These are phyloP conservation scores for Anastatica hierochuntica DNA, from an alignment of 345 rosid genomes.

Conservation along the genomic window DNA sequence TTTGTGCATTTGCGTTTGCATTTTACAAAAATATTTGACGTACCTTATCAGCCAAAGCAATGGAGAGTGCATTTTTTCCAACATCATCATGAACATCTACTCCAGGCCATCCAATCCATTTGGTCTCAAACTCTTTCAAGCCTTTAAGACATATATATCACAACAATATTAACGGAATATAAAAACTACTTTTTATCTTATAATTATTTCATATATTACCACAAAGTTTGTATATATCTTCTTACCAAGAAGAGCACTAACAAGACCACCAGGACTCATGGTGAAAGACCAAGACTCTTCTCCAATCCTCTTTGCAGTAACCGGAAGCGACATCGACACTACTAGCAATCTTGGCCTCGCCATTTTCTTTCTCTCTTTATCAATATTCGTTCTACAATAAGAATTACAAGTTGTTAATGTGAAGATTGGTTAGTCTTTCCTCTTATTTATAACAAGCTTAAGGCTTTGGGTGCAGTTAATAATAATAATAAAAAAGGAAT, in stretches of 20 bases:
- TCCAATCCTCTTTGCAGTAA: conserved; percentile 88
- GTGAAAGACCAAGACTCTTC: conserved; percentile 93
- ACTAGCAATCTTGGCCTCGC: conserved; percentile 72
- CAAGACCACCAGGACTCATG: conserved; percentile 96
- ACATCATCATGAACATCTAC: conserved; percentile 94
- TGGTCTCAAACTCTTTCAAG: conserved; percentile 94
- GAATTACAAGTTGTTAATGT: background rate
- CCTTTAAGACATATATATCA: no score
- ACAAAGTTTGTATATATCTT: no score
- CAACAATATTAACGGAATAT: no score
- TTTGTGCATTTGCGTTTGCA: no score
- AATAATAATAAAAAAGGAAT: background rate
- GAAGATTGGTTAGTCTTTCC: conserved; percentile 5
- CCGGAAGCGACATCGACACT: conserved; percentile 90
- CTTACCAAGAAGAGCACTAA: conserved; percentile 89
- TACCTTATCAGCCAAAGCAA: conserved; percentile 96
- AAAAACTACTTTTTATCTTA: no score
- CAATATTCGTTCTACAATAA: background rate
- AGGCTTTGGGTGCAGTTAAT: background rate
- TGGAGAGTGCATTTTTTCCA: conserved; percentile 83
- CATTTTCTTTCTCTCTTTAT: conserved; percentile 7
- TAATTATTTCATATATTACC: no score
- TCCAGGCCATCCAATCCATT: conserved; percentile 99
- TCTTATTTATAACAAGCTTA: conserved; percentile 10
- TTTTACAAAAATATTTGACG: no score